Percentiles rank a stretch among this genome's conserved stretches.
These are phyloP conservation scores for Eucalyptus curtisii DNA, from an alignment of 345 rosid species.

Conservation along the genomic window DNA sequence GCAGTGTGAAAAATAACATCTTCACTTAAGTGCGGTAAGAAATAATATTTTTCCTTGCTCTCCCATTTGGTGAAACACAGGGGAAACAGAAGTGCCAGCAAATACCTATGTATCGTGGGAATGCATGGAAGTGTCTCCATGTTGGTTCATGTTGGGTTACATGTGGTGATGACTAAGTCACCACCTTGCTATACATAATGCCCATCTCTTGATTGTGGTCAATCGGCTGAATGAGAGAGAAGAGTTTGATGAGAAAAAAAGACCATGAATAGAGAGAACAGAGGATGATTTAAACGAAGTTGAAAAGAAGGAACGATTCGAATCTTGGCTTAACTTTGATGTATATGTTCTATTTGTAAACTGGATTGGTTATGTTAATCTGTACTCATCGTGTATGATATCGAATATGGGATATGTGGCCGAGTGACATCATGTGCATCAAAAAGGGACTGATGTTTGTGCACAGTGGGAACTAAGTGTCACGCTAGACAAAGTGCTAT, in stretches of 20 bases:
- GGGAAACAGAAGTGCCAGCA: not conserved
- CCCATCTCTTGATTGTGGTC: not conserved
- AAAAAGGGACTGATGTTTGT: not conserved
- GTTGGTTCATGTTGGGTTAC: not conserved
- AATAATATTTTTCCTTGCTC: not conserved
- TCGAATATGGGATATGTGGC: not conserved
- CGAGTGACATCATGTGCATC: not conserved
- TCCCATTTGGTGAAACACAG: not conserved
- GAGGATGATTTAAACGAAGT: not conserved
- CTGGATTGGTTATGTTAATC: not conserved
- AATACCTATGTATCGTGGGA: not conserved
- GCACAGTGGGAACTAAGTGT: not conserved
- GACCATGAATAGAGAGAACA: not conserved
- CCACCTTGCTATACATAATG: not conserved
- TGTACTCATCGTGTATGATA: not conserved
- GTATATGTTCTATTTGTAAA: not conserved
- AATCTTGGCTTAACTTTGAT: not conserved
- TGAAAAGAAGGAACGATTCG: not conserved
- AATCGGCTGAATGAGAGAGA: not conserved
- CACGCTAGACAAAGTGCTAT: not conserved
- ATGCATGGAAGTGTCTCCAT: not conserved
- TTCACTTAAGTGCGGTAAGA: not conserved
- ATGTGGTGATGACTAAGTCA: not conserved
- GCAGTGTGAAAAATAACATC: not conserved
- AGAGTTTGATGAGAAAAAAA: not conserved